Evolutionary conservation across 176 grass and related monocot species (phyloP).

Genomic region (Areca catechu): DNA sequence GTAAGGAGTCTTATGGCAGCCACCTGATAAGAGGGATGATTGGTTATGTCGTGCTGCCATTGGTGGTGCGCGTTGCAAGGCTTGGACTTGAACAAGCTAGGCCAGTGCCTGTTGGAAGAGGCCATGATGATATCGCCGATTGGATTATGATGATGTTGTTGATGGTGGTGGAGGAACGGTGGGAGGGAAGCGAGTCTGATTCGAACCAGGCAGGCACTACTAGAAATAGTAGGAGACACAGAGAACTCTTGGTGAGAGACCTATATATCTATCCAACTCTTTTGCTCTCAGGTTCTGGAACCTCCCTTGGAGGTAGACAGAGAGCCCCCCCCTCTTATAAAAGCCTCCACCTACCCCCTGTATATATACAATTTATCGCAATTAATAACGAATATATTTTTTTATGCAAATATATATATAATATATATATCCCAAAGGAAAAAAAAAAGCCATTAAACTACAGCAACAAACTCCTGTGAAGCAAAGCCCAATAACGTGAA

Average conservation of each 20-base stretch:
- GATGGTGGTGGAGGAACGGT: background rate
- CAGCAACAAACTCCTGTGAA: background rate
- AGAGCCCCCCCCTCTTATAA: background rate
- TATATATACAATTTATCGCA: background rate
- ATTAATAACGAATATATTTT: conserved; percentile 5
- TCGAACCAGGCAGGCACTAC: background rate
- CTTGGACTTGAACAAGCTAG: conserved; percentile 96
- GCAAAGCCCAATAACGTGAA: background rate
- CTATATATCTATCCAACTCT: background rate
- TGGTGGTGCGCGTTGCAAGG: conserved; percentile 44
- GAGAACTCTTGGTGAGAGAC: too few relatives aligned
- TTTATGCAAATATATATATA: background rate
- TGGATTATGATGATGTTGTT: conserved; percentile 1
- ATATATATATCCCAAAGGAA: too few relatives aligned
- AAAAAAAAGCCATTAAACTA: background rate
- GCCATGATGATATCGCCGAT: conserved; percentile 38
- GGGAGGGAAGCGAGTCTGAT: background rate
- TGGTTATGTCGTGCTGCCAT: conserved; percentile 58
- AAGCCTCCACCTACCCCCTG: background rate
- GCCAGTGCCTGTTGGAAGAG: conserved; percentile 85
- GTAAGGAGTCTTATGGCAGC: conserved; percentile 5
- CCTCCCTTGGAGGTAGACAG: background rate
- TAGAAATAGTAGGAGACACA: background rate
- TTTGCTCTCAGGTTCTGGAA: conserved; percentile 2
- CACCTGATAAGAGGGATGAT: conserved; percentile 21